Percentiles rank a stretch among this genome's conserved stretches.
Conservation (phyloP, 2,329 filamentous ascomycete genomes). For the Botryotinia globosa region DNA sequence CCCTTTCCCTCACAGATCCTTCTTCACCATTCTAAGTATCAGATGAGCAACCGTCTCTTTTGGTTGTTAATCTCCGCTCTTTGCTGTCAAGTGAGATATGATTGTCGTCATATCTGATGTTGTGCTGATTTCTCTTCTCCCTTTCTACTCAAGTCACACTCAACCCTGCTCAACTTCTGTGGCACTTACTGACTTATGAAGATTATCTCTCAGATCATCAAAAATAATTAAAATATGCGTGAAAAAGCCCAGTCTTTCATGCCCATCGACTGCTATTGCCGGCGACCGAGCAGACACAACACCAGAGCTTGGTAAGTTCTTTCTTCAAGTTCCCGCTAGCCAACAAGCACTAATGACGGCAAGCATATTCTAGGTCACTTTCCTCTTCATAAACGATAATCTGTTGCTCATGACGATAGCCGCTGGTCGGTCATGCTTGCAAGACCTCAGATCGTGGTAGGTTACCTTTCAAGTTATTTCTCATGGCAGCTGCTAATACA, state of each 20-base stretch:
- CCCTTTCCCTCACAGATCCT: not conserved
- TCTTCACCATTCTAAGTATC: not conserved
- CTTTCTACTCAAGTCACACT: not conserved
- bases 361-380: not conserved
- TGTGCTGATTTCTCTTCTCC: not conserved
- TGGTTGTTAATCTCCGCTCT: not conserved
- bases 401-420: constrained; percentile 1
- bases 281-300: not conserved
- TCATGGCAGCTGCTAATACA: not conserved
- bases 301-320: not conserved
- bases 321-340: not conserved
- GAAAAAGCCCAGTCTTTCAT: not conserved
- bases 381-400: not conserved
- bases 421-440: not conserved
- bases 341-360: not conserved
- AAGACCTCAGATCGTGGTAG: not conserved
- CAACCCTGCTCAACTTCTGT: not conserved
- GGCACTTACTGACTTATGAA: not conserved
- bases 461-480: not conserved
- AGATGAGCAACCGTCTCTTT: not conserved
- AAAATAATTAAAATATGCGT: too few relatives aligned
- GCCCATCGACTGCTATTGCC: not conserved
- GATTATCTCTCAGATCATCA: too few relatives aligned
- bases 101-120: not conserved
- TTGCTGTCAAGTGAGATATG: not conserved